These are phyloP conservation scores for Polytrichum formosum DNA, from an alignment of 225 moss, liverwort and hornwort genomes.

Conservation along the genomic window DNA sequence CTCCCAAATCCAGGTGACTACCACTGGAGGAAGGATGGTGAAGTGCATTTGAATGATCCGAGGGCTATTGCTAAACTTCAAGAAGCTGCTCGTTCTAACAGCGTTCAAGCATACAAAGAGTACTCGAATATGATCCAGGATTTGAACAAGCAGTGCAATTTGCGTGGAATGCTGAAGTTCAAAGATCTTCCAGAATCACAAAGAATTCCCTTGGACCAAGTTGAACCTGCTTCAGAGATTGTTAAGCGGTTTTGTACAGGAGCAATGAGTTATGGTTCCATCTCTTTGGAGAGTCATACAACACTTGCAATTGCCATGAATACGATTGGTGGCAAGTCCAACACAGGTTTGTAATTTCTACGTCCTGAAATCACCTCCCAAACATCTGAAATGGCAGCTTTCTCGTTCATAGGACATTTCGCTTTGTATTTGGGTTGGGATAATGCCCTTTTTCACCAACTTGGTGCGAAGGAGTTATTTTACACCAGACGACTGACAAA, in stretches of 20 bases:
- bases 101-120: slow-evolving; percentile 50
- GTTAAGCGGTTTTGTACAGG: slow-evolving; percentile 80
- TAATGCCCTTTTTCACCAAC: too few relatives aligned
- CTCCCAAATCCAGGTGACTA: slow-evolving; percentile 75
- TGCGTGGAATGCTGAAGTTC: slow-evolving; percentile 71
- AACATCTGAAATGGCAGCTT: too few relatives aligned
- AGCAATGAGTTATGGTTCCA: slow-evolving; percentile 83
- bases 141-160: slow-evolving; percentile 57
- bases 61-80: slow-evolving; percentile 72
- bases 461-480: too few relatives aligned
- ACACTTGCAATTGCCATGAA: slow-evolving; percentile 80
- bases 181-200: slow-evolving; percentile 36
- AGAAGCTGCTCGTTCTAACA: slow-evolving; percentile 72
- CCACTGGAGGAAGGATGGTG: slow-evolving; percentile 70
- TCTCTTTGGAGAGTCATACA: slow-evolving; percentile 72
- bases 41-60: slow-evolving; percentile 75
- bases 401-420: too few relatives aligned
- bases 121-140: slow-evolving; percentile 59
- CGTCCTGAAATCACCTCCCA: too few relatives aligned
- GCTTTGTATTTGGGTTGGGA: too few relatives aligned
- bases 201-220: slow-evolving; percentile 48
- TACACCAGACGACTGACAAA: too few relatives aligned
- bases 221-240: slow-evolving; percentile 65
- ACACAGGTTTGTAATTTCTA: slow-evolving; percentile 39
- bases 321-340: slow-evolving; percentile 71